These are phyloP conservation scores for Alternaria triticimaculans DNA, from an alignment of 2,329 filamentous ascomycete species.

Conservation along the genomic window DNA sequence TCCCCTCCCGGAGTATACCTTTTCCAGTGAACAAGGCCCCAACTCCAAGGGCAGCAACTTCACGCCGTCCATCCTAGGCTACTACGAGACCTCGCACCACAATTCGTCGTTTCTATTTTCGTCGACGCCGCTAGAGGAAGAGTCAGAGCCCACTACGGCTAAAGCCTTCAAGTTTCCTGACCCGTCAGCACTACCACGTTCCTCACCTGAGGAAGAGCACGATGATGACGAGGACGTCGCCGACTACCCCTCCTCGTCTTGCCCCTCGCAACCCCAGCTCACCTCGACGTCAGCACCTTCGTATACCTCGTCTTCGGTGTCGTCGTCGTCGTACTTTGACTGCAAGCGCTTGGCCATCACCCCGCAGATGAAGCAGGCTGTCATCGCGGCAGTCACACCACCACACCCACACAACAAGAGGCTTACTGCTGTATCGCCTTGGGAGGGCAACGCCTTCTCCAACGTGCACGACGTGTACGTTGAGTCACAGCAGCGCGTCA, in stretches of 20 bases:
- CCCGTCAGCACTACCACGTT: constrained; percentile 16
- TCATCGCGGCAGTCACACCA: constrained; percentile 43
- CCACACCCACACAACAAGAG: constrained; percentile 25
- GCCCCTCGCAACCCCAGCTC: constrained; percentile 35
- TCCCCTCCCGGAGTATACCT: constrained; percentile 21
- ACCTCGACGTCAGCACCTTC: constrained; percentile 44
- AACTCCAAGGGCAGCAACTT: constrained; percentile 27
- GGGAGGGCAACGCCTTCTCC: constrained; percentile 36
- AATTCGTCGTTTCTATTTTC: constrained; percentile 41
- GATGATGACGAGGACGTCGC: constrained; percentile 20
- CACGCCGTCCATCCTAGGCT: constrained; percentile 39
- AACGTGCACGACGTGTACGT: constrained; percentile 42
- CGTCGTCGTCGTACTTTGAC: constrained; percentile 44
- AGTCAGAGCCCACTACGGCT: constrained; percentile 27
- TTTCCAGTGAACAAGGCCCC: neutral
- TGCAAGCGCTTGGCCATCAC: constrained; percentile 35
- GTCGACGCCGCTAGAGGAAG: constrained; percentile 35
- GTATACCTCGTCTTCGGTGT: constrained; percentile 29
- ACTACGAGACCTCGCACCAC: constrained; percentile 35
- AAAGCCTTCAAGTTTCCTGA: constrained; percentile 32
- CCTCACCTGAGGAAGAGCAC: constrained; percentile 17
- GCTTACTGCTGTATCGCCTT: constrained; percentile 42
- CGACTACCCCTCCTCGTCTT: constrained; percentile 24
- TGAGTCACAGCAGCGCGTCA: constrained; percentile 42
- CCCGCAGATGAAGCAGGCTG: constrained; percentile 32